Percentiles rank a stretch among this genome's conserved stretches.
Evolutionary conservation across 345 rosid genomes (phyloP).

Genomic region (Noccaea caerulescens): DNA sequence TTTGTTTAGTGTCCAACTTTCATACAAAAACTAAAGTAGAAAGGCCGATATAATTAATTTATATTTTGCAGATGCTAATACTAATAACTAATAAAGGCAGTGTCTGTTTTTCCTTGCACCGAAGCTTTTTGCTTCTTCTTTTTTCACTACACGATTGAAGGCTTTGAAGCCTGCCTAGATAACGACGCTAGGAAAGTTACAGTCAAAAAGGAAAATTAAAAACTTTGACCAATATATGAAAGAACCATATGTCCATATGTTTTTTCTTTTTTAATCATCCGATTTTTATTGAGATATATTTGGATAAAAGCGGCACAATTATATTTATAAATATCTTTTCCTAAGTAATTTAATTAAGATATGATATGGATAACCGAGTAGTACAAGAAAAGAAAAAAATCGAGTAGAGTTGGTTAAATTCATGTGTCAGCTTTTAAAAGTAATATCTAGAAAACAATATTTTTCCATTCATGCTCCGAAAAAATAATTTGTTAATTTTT

Average conservation of each 20-base stretch:
- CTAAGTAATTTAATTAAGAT: not conserved
- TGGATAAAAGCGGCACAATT: not conserved
- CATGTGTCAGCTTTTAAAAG: not conserved
- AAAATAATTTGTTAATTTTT: not conserved
- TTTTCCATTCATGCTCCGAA: not conserved
- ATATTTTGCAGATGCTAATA: not conserved
- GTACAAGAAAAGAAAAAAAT: not conserved
- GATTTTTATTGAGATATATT: not conserved
- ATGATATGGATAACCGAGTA: too few relatives aligned
- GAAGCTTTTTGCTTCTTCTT: constrained; percentile 13
- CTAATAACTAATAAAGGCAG: not conserved
- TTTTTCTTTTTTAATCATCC: not conserved
- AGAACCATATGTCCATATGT: not conserved
- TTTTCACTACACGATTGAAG: not conserved
- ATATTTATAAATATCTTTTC: too few relatives aligned
- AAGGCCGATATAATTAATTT: too few relatives aligned
- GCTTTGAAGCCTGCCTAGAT: not conserved
- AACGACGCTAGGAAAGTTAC: constrained; percentile 21
- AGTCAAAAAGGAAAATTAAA: constrained; percentile 10
- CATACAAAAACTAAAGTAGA: too few relatives aligned
- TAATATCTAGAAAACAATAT: not conserved
- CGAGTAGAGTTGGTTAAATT: constrained; percentile 2
- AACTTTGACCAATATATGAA: constrained; percentile 16
- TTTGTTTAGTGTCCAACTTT: too few relatives aligned
- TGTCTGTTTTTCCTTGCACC: not conserved